Evolutionary conservation across 768 basidiomycete species (phyloP), one percentile per base, ranked within the genome.

Genomic region (Termitomyces sp.): DNA sequence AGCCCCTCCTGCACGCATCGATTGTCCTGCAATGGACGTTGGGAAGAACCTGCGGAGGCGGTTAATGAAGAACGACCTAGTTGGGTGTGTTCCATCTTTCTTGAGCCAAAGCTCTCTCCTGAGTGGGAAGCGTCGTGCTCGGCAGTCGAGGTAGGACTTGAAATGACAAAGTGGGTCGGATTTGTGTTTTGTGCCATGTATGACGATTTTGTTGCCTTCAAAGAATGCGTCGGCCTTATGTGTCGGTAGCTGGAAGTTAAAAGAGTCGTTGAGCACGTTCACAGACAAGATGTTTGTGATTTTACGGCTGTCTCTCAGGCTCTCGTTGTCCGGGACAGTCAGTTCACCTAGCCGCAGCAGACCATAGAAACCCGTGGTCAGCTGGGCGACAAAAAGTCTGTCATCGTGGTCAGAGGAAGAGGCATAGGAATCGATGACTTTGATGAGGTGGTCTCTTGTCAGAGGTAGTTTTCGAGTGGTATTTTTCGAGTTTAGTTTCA

Each of bases 361-460:
- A 1, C 16, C 18, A n/a, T 39, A n/a, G 37, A 39, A 39, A 1
- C 37, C 37, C 1, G 18, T 39, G 0, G 8, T 2, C 5, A 39
- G 18, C 16, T 6, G 16, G 2, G 37, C 18, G 2, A 18, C 3
- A 18, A 39, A 39, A 1, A 39, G 5, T 1, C 5, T 16, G 6
- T 39, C 6, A 5, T 39, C 4, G 18, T 39, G 18, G 2, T 7
- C 8, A 0, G 16, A 1, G 4, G 37, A n/a, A n/a, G 7, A 5
- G 1, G 6, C 5, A n/a, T n/a, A 39, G 1, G 6, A 18, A 1
- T 1, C 1, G 0, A n/a, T 7, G 1, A 6, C 37, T 7, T 1
- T 39, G 1, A 8, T 6, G 0, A 39, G 18, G 5, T 39, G 5
- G 0, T n/a, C 18, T 6, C 7, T 5, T 3, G 37, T 39, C 5